Evolutionary conservation across 371 early-diverging fungal species (phyloP), one percentile per base, ranked within the genome.

Genomic region (Furculomyces boomerangus): DNA sequence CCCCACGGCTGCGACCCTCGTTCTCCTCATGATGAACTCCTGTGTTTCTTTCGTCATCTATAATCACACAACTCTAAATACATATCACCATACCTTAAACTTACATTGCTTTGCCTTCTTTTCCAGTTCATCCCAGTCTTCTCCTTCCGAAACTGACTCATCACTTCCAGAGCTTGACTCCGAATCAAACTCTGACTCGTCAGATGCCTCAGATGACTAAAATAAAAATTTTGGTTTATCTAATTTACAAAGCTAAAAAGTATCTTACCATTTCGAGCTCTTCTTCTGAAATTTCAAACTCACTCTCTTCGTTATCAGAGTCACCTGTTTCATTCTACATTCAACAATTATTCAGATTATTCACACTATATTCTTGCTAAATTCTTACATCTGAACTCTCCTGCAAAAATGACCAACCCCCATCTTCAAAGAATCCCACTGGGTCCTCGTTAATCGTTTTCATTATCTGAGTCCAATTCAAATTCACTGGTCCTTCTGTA

Each of bases 381-480:
- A 78, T 18, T 68, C 70, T 45, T 78, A 43, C 83, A 64, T 83
- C 84, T 48, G 72, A 69, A 30, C 84, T 84, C 20, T 72, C 66
- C n/a, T 76, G 80, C 65, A 90, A 70, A 74, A 93, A 92, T 45
- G 74, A 71, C 99, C 99, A 99, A 25, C 95, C 99, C 43, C 97
- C 99, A 39, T 86, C 83, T 56, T 80, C 79, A 71, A 88, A 99
- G 71, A 99, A 99, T 27, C 78, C 87, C 10, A 81, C 84, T 0
- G 99, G 98, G 64, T 98, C 91, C 32, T 91, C 86, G 59, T 88
- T 86, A 47, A 99, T 86, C 0, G 96, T 98, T 68, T 93, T 97
- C 91, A 99, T 90, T 63, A 99, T 97, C 66, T 85, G 86, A 14
- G 82, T 70, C 99, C 99, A 99, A 65, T 90, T 91, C 59, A 99